Conservation (phyloP, 2,329 filamentous ascomycete genomes). For the Hirsutella thompsonii region DNA sequence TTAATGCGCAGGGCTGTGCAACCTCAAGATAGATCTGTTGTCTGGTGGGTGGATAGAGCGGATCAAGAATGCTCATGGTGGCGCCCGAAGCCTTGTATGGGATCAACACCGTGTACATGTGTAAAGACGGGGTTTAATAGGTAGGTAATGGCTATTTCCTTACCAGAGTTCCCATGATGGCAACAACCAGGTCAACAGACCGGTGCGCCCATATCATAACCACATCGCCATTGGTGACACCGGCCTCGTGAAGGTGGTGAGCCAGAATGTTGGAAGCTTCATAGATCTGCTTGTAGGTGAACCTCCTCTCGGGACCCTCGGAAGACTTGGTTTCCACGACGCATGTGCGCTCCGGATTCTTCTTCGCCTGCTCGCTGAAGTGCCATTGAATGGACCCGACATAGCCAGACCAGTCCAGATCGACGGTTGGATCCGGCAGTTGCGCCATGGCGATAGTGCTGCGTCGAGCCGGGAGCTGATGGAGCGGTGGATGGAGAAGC, state of each 20-base stretch:
- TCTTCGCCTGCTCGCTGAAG: slow-evolving; percentile 53
- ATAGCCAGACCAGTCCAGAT: slow-evolving; percentile 56
- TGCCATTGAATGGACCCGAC: slow-evolving; percentile 54
- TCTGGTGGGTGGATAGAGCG: slow-evolving; percentile 23
- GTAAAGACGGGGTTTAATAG: background rate
- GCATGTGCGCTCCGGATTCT: slow-evolving; percentile 47
- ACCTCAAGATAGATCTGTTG: slow-evolving; percentile 60
- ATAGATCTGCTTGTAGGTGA: slow-evolving; percentile 78
- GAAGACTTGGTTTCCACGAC: slow-evolving; percentile 35
- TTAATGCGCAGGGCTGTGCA: slow-evolving; percentile 55
- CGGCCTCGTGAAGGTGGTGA: slow-evolving; percentile 62
- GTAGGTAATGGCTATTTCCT: background rate
- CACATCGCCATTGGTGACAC: slow-evolving; percentile 68
- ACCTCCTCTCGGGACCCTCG: slow-evolving; percentile 45
- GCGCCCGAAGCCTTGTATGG: slow-evolving; percentile 37
- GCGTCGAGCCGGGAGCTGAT: no score
- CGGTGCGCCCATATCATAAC: slow-evolving; percentile 88
- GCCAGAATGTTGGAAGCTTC: slow-evolving; percentile 72
- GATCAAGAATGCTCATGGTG: slow-evolving; percentile 60
- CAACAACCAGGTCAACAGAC: slow-evolving; percentile 49
- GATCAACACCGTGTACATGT: background rate
- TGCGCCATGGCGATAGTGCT: slow-evolving; percentile 1
- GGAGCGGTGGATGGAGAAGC: no score
- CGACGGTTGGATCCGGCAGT: slow-evolving; percentile 51
- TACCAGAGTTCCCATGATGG: slow-evolving; percentile 61